phyloP scores from a whole-genome alignment of 2,329 filamentous ascomycete genomes.

The Balansia obtecta region DNA sequence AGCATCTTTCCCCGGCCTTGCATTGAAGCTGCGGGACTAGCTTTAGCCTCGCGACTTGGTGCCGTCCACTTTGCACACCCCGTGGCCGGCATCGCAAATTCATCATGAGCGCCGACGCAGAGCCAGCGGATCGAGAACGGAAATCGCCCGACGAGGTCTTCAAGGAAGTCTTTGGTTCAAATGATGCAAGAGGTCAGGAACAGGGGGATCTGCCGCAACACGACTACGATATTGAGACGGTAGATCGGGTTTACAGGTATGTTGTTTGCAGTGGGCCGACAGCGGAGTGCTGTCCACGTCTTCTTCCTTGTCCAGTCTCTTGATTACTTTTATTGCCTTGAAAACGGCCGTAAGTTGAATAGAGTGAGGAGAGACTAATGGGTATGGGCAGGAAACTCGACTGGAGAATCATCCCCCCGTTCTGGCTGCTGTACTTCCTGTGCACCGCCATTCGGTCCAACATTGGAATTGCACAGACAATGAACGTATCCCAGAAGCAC shows the following conservation, averaged over 20 bases:
- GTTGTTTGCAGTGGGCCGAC: background rate
- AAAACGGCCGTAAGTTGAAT: background rate
- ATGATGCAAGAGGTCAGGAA: background rate
- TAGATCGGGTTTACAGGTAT: slow-evolving; percentile 41
- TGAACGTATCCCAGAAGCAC: slow-evolving; percentile 62
- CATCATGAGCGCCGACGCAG: slow-evolving; percentile 1
- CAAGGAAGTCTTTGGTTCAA: slow-evolving; percentile 7
- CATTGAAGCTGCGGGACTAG: background rate
- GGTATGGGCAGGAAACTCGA: slow-evolving; percentile 35
- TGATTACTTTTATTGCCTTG: background rate
- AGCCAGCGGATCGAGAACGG: background rate
- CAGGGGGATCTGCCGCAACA: slow-evolving; percentile 1
- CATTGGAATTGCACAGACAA: slow-evolving; percentile 86
- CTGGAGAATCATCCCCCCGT: slow-evolving; percentile 51
- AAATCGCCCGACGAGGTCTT: background rate
- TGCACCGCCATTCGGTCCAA: slow-evolving; percentile 88
- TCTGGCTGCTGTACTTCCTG: slow-evolving; percentile 85
- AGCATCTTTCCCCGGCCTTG: background rate
- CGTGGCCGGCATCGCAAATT: background rate
- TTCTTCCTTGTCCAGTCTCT: background rate
- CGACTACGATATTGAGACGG: slow-evolving; percentile 35
- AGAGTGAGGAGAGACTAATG: background rate
- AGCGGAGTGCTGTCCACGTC: background rate
- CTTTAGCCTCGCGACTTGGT: background rate
- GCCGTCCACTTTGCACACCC: background rate